These are phyloP conservation scores for Penicillium sp. DNA, from an alignment of 2,329 filamentous ascomycete species.

Conservation along the genomic window DNA sequence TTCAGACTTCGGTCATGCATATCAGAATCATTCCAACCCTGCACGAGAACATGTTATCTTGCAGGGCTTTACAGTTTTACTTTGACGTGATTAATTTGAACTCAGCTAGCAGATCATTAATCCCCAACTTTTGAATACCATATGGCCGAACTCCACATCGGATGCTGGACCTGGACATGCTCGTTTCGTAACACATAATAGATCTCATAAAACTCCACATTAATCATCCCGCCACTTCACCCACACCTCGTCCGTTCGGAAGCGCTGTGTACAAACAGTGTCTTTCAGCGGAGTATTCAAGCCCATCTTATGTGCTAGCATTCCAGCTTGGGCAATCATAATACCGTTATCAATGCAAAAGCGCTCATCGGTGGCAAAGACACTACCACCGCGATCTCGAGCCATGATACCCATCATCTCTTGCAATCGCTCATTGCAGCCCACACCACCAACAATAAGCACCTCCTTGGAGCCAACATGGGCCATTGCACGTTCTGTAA, in stretches of 20 bases:
- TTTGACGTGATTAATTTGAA: not conserved
- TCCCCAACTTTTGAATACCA: not conserved
- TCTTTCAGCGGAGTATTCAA: slow-evolving; percentile 74
- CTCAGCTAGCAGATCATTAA: not conserved
- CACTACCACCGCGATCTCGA: slow-evolving; percentile 77
- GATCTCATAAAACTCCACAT: slow-evolving; percentile 11
- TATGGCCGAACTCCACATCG: not conserved
- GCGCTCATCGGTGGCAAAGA: slow-evolving; percentile 92
- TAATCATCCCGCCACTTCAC: slow-evolving; percentile 71
- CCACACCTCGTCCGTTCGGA: slow-evolving; percentile 77
- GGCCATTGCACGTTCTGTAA: slow-evolving; percentile 97
- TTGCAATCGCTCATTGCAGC: slow-evolving; percentile 90
- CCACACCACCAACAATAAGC: slow-evolving; percentile 91
- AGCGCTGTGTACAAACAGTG: slow-evolving; percentile 79
- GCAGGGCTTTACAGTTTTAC: not conserved
- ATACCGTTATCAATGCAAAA: slow-evolving; percentile 99
- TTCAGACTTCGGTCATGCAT: not conserved
- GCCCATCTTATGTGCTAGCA: slow-evolving; percentile 80
- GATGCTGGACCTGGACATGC: slow-evolving; percentile 2
- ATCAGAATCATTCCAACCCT: not conserved
- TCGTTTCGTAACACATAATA: slow-evolving; percentile 23
- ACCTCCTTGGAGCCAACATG: slow-evolving; percentile 91
- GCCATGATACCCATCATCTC: slow-evolving; percentile 99
- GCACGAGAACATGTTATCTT: not conserved
- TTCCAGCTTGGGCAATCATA: slow-evolving; percentile 96